Percentiles rank a stretch among this genome's conserved stretches.
These are phyloP conservation scores for Aspergillus quadricinctus DNA, from an alignment of 2,329 filamentous ascomycete species.

Conservation along the genomic window DNA sequence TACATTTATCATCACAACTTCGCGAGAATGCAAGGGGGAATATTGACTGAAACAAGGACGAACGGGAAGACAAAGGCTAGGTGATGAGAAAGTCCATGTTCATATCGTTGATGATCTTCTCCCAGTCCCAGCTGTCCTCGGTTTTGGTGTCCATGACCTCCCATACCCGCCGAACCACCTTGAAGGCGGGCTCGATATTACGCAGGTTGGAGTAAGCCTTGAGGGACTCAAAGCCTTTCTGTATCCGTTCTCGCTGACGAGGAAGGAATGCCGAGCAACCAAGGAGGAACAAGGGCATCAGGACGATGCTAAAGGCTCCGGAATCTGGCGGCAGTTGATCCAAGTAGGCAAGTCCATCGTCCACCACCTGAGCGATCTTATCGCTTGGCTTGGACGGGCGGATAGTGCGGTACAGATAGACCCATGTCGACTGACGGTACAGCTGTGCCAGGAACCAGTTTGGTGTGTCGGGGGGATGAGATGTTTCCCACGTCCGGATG, in stretches of 20 bases:
- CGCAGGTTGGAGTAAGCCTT: slow-evolving; percentile 54
- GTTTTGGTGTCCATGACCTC: slow-evolving; percentile 55
- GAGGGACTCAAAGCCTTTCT: slow-evolving; percentile 50
- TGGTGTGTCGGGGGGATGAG: slow-evolving; percentile 47
- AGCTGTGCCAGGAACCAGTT: slow-evolving; percentile 56
- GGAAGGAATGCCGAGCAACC: slow-evolving; percentile 57
- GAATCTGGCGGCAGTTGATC: slow-evolving; percentile 51
- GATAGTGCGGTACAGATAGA: slow-evolving; percentile 60
- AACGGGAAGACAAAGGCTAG: slow-evolving; percentile 27
- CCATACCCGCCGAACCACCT: slow-evolving; percentile 56
- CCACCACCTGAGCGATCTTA: slow-evolving; percentile 54
- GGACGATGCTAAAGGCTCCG: slow-evolving; percentile 55
- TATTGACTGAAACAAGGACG: not conserved
- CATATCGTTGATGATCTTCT: slow-evolving; percentile 55
- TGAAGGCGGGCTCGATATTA: slow-evolving; percentile 54
- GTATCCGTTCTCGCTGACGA: slow-evolving; percentile 53
- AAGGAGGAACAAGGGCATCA: slow-evolving; percentile 59
- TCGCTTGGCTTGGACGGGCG: slow-evolving; percentile 52
- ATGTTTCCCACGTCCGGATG: slow-evolving; percentile 70
- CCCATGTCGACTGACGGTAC: slow-evolving; percentile 60
- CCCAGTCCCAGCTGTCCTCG: slow-evolving; percentile 60
- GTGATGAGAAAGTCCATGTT: slow-evolving; percentile 60
- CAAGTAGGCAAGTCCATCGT: slow-evolving; percentile 55
- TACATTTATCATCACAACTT: not conserved
- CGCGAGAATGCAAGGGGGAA: not conserved